Percentiles rank a stretch among this genome's conserved stretches.
phyloP scores from a whole-genome alignment of 163 green algal species.

The Chlamydomonas reinhardtii region DNA sequence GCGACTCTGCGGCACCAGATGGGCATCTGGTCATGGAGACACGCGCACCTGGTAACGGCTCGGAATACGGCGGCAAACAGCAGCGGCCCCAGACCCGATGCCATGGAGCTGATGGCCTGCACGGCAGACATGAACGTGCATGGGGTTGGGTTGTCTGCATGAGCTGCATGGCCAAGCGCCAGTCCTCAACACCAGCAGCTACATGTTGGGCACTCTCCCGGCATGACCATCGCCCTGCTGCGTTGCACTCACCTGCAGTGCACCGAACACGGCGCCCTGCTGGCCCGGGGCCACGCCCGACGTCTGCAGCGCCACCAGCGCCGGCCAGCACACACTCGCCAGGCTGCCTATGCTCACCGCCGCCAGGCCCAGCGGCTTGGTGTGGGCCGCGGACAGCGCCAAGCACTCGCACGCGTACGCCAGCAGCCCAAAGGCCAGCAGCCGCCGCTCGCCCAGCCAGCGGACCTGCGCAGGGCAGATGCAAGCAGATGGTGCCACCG shows the following conservation, averaged over 20 bases:
- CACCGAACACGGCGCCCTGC: constrained; percentile 59
- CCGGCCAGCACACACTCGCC: constrained; percentile 48
- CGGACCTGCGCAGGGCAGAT: background rate
- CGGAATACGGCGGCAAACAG: constrained; percentile 79
- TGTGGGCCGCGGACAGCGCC: constrained; percentile 44
- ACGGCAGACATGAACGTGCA: too few species aligned
- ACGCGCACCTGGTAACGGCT: constrained; percentile 53
- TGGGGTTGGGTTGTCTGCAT: too few species aligned
- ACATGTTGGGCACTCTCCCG: too few species aligned
- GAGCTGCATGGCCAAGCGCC: background rate
- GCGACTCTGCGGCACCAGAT: too few species aligned
- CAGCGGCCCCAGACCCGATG: constrained; percentile 70
- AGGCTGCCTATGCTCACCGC: constrained; percentile 47
- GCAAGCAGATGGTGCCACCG: too few species aligned
- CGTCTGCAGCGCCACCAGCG: constrained; percentile 58
- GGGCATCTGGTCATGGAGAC: too few species aligned
- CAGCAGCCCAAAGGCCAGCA: constrained; percentile 52
- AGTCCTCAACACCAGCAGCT: background rate
- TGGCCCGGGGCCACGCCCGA: constrained; percentile 31
- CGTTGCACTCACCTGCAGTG: constrained; percentile 57
- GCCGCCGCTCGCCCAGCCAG: constrained; percentile 52
- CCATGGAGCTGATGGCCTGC: constrained; percentile 54
- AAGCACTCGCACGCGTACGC: constrained; percentile 44
- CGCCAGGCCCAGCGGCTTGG: constrained; percentile 51
- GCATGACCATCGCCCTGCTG: too few species aligned